Conservation (phyloP, 1,284 basidiomycete genomes). For the Pseudozyma pruni region DNA sequence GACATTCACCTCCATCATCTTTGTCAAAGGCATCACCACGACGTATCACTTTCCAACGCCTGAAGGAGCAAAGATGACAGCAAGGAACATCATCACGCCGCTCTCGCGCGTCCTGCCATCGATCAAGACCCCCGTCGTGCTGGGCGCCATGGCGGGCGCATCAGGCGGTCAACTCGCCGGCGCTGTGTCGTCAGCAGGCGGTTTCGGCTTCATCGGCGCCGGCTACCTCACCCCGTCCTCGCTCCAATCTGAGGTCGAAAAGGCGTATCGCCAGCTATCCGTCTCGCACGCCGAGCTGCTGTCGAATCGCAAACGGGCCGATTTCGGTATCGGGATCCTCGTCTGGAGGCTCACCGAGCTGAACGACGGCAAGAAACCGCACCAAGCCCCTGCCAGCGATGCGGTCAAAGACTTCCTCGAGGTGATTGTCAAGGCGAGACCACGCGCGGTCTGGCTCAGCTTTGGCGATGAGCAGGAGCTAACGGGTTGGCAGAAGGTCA, state of each 20-base stretch:
- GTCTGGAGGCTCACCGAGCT: constrained; percentile 57
- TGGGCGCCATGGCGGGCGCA: constrained; percentile 63
- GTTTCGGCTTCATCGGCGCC: constrained; percentile 65
- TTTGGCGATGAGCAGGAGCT: constrained; percentile 57
- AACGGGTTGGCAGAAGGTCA: constrained; percentile 40
- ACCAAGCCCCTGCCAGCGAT: constrained; percentile 4
- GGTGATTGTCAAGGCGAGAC: constrained; percentile 42
- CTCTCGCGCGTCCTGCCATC: constrained; percentile 26
- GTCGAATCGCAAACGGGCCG: constrained; percentile 21
- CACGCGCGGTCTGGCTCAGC: constrained; percentile 60
- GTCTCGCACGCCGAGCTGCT: constrained; percentile 15
- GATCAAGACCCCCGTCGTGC: constrained; percentile 49
- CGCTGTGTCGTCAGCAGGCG: constrained; percentile 56
- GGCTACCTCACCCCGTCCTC: constrained; percentile 49
- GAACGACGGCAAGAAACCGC: constrained; percentile 37
- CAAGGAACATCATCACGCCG: constrained; percentile 28
- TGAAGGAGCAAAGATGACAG: constrained; percentile 11
- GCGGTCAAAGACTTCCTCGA: constrained; percentile 46
- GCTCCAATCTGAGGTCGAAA: constrained; percentile 41
- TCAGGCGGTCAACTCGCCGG: constrained; percentile 59
- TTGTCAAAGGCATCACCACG: neutral
- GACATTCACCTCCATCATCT: neutral
- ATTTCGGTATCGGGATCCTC: constrained; percentile 62
- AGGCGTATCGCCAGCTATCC: constrained; percentile 32
- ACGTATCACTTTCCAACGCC: neutral